Evolutionary conservation across 805 yeast genomes (phyloP).

Genomic region (Ogataea nonfermentans): DNA sequence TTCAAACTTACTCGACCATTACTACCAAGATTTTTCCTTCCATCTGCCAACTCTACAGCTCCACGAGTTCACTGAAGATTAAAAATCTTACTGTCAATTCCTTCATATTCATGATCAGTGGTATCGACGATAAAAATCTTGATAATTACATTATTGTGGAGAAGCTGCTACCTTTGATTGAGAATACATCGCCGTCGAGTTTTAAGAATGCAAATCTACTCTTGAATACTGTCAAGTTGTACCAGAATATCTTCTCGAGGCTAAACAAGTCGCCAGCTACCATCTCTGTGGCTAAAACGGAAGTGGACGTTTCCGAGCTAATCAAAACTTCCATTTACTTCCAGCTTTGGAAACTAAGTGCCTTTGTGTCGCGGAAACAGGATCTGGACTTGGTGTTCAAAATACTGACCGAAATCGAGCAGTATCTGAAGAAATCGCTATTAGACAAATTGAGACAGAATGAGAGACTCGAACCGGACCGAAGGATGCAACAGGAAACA

Average conservation of each 20-base stretch:
- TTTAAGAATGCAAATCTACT: slow-evolving; percentile 32
- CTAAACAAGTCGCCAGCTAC: slow-evolving; percentile 23
- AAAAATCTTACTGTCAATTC: slow-evolving; percentile 66
- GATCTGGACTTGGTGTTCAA: slow-evolving; percentile 26
- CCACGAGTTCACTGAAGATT: slow-evolving; percentile 79
- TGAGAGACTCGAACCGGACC: slow-evolving; percentile 2
- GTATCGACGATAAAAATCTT: slow-evolving; percentile 46
- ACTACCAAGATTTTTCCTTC: slow-evolving; percentile 76
- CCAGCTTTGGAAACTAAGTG: slow-evolving; percentile 35
- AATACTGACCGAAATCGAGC: slow-evolving; percentile 20
- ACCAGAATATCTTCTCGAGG: slow-evolving; percentile 30
- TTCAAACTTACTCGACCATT: slow-evolving; percentile 48
- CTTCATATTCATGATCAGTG: slow-evolving; percentile 51
- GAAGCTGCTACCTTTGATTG: slow-evolving; percentile 74
- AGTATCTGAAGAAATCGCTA: slow-evolving; percentile 18
- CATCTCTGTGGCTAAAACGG: slow-evolving; percentile 25
- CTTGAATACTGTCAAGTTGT: slow-evolving; percentile 30
- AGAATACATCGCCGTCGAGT: slow-evolving; percentile 34
- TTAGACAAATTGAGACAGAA: slow-evolving; percentile 14
- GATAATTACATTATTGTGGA: slow-evolving; percentile 74
- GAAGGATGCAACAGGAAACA: no score
- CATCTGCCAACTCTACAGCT: slow-evolving; percentile 68
- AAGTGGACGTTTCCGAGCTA: slow-evolving; percentile 29
- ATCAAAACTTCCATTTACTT: slow-evolving; percentile 33
- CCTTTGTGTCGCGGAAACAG: slow-evolving; percentile 20